phyloP scores from a whole-genome alignment of 768 basidiomycete species.

The Amanita polypyramis region DNA sequence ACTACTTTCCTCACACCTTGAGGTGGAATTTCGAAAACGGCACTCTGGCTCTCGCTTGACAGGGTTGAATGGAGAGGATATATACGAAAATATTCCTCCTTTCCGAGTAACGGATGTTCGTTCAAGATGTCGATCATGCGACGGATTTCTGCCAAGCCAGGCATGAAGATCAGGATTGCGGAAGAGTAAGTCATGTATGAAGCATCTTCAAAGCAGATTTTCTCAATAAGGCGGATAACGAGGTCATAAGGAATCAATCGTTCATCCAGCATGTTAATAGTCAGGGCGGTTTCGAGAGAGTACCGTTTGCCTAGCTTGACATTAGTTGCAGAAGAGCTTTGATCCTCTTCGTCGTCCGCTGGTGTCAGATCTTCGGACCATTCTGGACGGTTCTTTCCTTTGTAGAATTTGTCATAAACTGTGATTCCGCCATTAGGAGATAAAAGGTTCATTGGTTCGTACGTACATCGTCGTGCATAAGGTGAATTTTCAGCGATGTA shows the following conservation, averaged over 20 bases:
- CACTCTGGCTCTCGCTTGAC: slow-evolving; percentile 82
- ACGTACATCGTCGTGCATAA: slow-evolving; percentile 64
- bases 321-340: slow-evolving; percentile 26
- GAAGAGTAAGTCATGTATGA: slow-evolving; percentile 48
- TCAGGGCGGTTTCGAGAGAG: slow-evolving; percentile 59
- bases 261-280: slow-evolving; percentile 81
- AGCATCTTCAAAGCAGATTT: slow-evolving; percentile 63
- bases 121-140: slow-evolving; percentile 71
- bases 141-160: slow-evolving; percentile 89
- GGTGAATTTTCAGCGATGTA: slow-evolving; percentile 69
- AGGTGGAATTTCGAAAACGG: slow-evolving; percentile 85
- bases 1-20: slow-evolving; percentile 84
- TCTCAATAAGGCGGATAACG: slow-evolving; percentile 74
- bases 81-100: slow-evolving; percentile 51
- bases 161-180: slow-evolving; percentile 88
- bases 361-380: slow-evolving; percentile 68
- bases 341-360: slow-evolving; percentile 62
- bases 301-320: slow-evolving; percentile 69
- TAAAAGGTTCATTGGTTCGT: neutral
- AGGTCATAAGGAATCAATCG: slow-evolving; percentile 87
- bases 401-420: slow-evolving; percentile 59
- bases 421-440: slow-evolving; percentile 5
- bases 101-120: slow-evolving; percentile 68
- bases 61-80: slow-evolving; percentile 89
- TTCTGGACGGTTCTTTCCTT: slow-evolving; percentile 51